These are phyloP conservation scores for Bipolaris zeicola DNA, from an alignment of 2,329 filamentous ascomycete species.

Conservation along the genomic window DNA sequence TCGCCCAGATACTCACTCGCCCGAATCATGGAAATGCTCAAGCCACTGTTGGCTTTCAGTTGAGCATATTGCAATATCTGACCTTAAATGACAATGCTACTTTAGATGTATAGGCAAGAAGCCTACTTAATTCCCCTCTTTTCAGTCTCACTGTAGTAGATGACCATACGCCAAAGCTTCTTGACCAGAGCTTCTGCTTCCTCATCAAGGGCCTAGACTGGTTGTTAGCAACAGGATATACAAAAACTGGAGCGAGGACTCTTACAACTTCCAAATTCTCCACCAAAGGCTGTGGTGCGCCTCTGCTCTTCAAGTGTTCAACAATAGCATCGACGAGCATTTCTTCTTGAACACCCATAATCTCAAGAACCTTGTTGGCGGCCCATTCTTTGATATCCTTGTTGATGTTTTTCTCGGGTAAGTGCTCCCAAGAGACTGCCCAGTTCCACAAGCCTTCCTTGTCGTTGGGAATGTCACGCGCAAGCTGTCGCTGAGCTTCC, in stretches of 20 bases:
- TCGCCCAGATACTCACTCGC: conserved; percentile 22
- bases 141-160: conserved; percentile 96
- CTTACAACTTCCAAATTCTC: conserved; percentile 83
- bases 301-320: conserved; percentile 78
- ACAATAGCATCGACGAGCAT: conserved; percentile 92
- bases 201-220: conserved; percentile 78
- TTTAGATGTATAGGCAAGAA: neutral
- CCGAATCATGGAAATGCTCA: conserved; percentile 2
- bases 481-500: conserved; percentile 79
- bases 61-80: neutral
- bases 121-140: conserved; percentile 71
- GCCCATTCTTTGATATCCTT: conserved; percentile 93
- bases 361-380: conserved; percentile 97
- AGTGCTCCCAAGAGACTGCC: conserved; percentile 88
- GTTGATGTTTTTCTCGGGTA: conserved; percentile 79
- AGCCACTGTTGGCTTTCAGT: neutral
- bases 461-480: conserved; percentile 86
- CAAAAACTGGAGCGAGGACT: conserved; percentile 37
- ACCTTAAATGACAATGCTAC: neutral
- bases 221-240: conserved; percentile 43
- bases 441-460: conserved; percentile 89
- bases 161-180: conserved; percentile 98
- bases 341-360: conserved; percentile 94
- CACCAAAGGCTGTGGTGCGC: conserved; percentile 77
- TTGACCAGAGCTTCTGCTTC: conserved; percentile 92